Conservation (phyloP, 352 stramenopile genomes). For the Phytophthora macrochlamydospora region DNA sequence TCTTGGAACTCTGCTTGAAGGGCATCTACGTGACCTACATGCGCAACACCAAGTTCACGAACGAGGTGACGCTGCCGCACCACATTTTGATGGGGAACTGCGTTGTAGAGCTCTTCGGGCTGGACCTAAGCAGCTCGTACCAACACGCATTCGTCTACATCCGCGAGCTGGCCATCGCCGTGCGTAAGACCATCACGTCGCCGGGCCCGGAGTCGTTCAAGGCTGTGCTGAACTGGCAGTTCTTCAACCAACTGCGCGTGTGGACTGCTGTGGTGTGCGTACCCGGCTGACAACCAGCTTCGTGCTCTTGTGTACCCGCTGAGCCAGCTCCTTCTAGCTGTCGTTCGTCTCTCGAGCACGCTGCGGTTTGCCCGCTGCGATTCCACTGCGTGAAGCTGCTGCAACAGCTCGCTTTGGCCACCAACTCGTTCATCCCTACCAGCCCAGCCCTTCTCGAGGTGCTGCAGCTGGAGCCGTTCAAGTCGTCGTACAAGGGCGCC, state of each 20-base stretch:
- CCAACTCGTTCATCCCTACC: constrained; percentile 96
- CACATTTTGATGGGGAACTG: constrained; percentile 96
- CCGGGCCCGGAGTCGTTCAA: constrained; percentile 91
- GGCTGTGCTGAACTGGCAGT: constrained; percentile 97
- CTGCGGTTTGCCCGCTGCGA: constrained; percentile 89
- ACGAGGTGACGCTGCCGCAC: constrained; percentile 83
- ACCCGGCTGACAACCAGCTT: constrained; percentile 87
- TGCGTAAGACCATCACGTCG: constrained; percentile 95
- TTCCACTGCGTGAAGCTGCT: constrained; percentile 97
- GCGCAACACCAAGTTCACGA: constrained; percentile 95
- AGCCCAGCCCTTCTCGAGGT: constrained; percentile 94
- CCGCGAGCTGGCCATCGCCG: constrained; percentile 97
- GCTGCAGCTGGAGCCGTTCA: constrained; percentile 91
- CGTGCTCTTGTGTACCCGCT: constrained; percentile 95
- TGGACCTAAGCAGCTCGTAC: constrained; percentile 97
- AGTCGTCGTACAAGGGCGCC: constrained; percentile 80
- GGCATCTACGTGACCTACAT: constrained; percentile 97
- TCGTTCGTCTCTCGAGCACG: constrained; percentile 80
- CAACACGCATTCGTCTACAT: constrained; percentile 99
- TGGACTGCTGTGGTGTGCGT: constrained; percentile 96
- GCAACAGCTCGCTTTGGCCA: constrained; percentile 95
- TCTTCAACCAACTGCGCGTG: constrained; percentile 96
- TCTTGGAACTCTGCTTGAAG: constrained; percentile 96
- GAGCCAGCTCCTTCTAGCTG: constrained; percentile 87
- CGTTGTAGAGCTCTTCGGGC: constrained; percentile 97